Evolutionary conservation across 345 rosid genomes (phyloP).

Genomic region (Conringia planisiliqua): DNA sequence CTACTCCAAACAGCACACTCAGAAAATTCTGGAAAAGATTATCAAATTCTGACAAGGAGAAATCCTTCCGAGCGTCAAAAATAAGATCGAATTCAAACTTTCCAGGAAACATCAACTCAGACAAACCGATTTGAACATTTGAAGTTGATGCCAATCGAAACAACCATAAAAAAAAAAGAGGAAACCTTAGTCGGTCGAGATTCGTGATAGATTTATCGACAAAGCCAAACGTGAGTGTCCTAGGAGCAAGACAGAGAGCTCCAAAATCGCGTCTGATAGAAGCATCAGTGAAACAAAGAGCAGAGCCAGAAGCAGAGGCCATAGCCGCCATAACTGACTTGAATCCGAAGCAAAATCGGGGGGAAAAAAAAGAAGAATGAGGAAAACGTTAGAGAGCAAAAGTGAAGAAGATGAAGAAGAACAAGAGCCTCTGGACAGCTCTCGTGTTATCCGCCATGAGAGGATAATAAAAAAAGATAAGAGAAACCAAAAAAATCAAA

Average conservation of each 20-base stretch:
- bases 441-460: conserved; percentile 40
- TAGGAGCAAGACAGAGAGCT: conserved; percentile 18
- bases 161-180: not conserved
- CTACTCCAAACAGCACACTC: not conserved
- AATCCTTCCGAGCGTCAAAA: not conserved
- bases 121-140: no score
- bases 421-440: conserved; percentile 11
- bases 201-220: conserved; percentile 20
- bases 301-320: conserved; percentile 36
- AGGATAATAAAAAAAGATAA: conserved; percentile 19
- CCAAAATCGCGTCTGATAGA: conserved; percentile 13
- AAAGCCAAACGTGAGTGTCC: conserved; percentile 10
- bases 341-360: conserved; percentile 1
- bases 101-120: not conserved
- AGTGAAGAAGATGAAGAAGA: conserved; percentile 18
- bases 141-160: not conserved
- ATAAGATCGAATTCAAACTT: not conserved
- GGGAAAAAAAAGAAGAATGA: not conserved
- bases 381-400: conserved; percentile 17
- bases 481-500: not conserved
- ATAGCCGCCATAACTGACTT: conserved; percentile 24
- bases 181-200: conserved; percentile 21
- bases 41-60: no score
- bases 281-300: conserved; percentile 33
- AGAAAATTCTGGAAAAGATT: not conserved